Evolutionary conservation across 192 early-diverging fungal genomes (phyloP), one percentile per base, ranked within the genome.

Genomic region (Coemansia sp.): DNA sequence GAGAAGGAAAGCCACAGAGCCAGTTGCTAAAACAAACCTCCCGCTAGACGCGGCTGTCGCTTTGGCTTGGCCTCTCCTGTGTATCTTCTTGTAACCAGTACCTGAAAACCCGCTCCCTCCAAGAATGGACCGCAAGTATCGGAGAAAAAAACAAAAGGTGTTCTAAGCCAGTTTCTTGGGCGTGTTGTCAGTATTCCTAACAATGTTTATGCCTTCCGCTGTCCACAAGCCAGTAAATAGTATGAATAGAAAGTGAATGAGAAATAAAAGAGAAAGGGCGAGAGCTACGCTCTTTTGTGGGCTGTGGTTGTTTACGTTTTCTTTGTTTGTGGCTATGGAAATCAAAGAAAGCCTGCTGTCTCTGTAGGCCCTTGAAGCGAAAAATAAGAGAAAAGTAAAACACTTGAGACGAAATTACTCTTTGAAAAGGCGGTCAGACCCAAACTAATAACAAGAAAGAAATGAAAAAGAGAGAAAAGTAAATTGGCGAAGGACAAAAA

Each of bases 231-330:
- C 6, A 53, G 6, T 53, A 53, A 53, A 53, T 22, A 20, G 19
- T 6, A 9, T 53, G 50, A 22, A 5, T 14, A 49, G n/a, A 16
- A 49, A 16, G 7, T 8, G 22, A 54, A 22, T 54, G 4, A 20
- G 11, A 22, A 7, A 8, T 25, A 25, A 25, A 25, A 25, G 25
- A 25, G 25, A 25, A 25, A 25, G 25, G 25, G 25, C 25, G 25
- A 25, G 25, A 25, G 51, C 51, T 54, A 22, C 25, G 51, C 25
- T 54, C 51, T 10, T 7, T 25, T 54, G 11, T 50, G 48, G 25
- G 25, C 25, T 50, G 48, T n/a, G 16, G 48, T 50, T 54, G 51
- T 54, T 54, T 54, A 54, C 51, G 51, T 54, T 54, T 54, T 54
- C 20, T 54, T 8, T 25, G 51, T 17, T 25, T 54, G 51, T 54